Evolutionary conservation across 1,284 basidiomycete species (phyloP).

Genomic region (Lentinus polychrous): DNA sequence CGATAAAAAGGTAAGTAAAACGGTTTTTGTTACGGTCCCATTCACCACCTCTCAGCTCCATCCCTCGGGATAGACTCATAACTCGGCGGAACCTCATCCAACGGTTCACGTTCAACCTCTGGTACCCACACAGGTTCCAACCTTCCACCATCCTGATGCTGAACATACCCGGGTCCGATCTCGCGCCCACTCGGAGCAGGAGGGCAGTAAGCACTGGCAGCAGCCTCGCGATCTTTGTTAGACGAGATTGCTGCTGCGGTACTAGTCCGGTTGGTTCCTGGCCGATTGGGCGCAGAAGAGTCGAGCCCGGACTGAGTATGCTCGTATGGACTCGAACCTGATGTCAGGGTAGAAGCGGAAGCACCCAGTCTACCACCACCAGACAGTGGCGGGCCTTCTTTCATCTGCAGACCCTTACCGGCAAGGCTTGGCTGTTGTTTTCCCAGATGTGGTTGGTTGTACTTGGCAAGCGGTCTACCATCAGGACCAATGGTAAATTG

Average conservation of each 20-base stretch:
- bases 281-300: too few relatives aligned
- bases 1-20: too few relatives aligned
- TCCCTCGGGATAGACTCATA: slow-evolving; percentile 27
- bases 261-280: slow-evolving; percentile 11
- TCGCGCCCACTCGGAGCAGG: slow-evolving; percentile 16
- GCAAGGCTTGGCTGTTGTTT: too few relatives aligned
- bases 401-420: slow-evolving; percentile 15
- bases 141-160: slow-evolving; percentile 25
- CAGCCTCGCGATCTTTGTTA: slow-evolving; percentile 28
- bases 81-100: slow-evolving; percentile 27
- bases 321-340: slow-evolving; percentile 13
- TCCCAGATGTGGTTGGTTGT: too few relatives aligned
- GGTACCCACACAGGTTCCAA: slow-evolving; percentile 10
- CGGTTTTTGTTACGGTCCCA: too few relatives aligned
- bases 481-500: slow-evolving; percentile 25
- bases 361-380: slow-evolving; percentile 3
- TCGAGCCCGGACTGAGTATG: too few relatives aligned
- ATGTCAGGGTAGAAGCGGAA: not conserved
- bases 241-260: slow-evolving; percentile 17
- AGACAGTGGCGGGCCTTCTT: slow-evolving; percentile 13
- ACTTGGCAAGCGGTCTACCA: too few relatives aligned
- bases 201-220: slow-evolving; percentile 10
- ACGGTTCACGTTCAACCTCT: slow-evolving; percentile 15
- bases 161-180: slow-evolving; percentile 13
- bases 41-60: too few relatives aligned